These are phyloP conservation scores for Auricularia sp. DNA, from an alignment of 768 basidiomycete species.

Conservation along the genomic window DNA sequence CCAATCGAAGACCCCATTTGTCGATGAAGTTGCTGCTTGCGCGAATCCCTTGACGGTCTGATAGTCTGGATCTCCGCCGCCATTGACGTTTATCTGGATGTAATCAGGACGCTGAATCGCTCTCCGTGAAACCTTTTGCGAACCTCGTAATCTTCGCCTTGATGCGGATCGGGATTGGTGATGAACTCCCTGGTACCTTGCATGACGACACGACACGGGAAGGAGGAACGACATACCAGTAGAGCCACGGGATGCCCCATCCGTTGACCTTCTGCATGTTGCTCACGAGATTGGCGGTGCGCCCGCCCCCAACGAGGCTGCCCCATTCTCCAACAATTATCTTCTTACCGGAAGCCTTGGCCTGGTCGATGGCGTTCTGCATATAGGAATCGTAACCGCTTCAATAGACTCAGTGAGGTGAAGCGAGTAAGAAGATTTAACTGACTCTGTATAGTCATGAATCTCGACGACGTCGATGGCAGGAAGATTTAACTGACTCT, in stretches of 20 bases:
- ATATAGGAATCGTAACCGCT: background rate
- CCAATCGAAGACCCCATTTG: background rate
- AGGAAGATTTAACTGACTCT: background rate
- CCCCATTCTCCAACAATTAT: background rate
- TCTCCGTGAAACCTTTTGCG: background rate
- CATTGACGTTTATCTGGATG: background rate
- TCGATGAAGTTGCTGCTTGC: background rate
- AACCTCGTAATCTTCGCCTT: background rate
- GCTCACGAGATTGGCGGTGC: background rate
- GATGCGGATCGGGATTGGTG: background rate
- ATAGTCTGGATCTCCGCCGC: background rate
- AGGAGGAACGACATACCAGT: too few species aligned
- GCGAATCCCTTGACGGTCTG: background rate
- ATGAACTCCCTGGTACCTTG: background rate
- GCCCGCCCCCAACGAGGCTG: background rate
- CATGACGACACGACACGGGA: background rate
- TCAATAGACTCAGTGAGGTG: background rate
- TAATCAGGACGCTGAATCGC: background rate
- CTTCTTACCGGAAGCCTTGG: background rate
- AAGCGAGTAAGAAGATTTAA: background rate
- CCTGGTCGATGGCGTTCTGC: background rate
- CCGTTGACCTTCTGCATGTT: background rate
- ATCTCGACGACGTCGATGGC: slow-evolving; percentile 1
- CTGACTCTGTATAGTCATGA: background rate
- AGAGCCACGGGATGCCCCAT: background rate